Base-by-base conservation (phyloP, 768 basidiomycete species). In the Suillus subalutaceus region DNA sequence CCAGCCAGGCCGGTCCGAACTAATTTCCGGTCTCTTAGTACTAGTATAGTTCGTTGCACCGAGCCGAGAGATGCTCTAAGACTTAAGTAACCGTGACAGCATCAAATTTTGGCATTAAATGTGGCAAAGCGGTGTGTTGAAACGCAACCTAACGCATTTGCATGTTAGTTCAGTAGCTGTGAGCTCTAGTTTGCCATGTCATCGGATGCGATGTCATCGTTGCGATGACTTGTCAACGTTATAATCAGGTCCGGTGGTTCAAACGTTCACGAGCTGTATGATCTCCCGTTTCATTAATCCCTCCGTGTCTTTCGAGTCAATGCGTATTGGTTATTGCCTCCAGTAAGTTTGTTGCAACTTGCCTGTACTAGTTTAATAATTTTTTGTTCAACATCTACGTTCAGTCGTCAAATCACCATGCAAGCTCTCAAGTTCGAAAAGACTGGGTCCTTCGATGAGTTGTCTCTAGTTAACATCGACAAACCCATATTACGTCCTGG, bases 391-490 rank as follows among this genome's bases (percentile, higher is more conserved):
- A 37, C n/a, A 57, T 38, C 9, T 32, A 32, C 32, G 9, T 41
- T 35, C n/a, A 37, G 18, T 65, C 63, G 30, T 50, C 41, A 53
- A 61, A 63, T 63, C 2, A 72, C 44, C 6, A 78, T 78, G 77
- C 74, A 73, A 40, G 78, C 75, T 1, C 74, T 78, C 15, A 69
- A 71, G 65, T 75, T 78, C 53, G 72, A 75, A 55, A 72, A 72
- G 65, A 72, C 72, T 9, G 77, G 78, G 32, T 77, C 78, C 6
- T 70, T 77, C 38, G 70, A 78, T 43, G 65, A 71, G 6, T 72
- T 78, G 18, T 52, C 63, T 6, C 58, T 77, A 50, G 57, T 35
- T n/a, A 69, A 66, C 5, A 32, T 78, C 43, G 58, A 65, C 1
- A 79, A 71, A 63, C 77, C 78, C 18, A 23, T 30, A 44, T 65